These are phyloP conservation scores for Hansenula sp. DNA, from an alignment of 1,139 yeast species.

Conservation along the genomic window DNA sequence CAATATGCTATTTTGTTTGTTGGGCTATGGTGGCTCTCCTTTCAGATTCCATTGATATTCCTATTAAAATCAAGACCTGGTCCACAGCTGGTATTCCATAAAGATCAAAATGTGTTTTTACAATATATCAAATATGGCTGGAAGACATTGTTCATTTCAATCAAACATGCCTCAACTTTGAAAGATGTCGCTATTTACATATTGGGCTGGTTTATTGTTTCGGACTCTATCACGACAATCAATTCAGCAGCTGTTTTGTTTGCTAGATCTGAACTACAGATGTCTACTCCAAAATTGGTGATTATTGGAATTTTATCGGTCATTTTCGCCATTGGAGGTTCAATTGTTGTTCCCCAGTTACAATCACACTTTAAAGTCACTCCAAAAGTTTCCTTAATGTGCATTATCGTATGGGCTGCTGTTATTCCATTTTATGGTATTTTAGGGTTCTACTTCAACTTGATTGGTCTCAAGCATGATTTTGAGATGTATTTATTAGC, in stretches of 20 bases:
- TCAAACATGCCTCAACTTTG: slow-evolving; percentile 50
- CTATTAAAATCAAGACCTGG: slow-evolving; percentile 43
- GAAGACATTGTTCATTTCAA: slow-evolving; percentile 47
- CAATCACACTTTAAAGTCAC: slow-evolving; percentile 36
- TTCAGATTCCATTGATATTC: slow-evolving; percentile 53
- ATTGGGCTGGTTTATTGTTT: slow-evolving; percentile 65
- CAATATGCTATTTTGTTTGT: slow-evolving; percentile 54
- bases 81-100: slow-evolving; percentile 23
- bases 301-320: slow-evolving; percentile 59
- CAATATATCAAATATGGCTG: slow-evolving; percentile 52
- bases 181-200: slow-evolving; percentile 58
- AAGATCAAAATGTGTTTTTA: slow-evolving; percentile 13
- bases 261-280: slow-evolving; percentile 60
- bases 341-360: slow-evolving; percentile 47
- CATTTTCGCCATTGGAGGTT: slow-evolving; percentile 59
- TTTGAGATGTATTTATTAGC: slow-evolving; percentile 64
- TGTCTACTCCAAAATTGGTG: slow-evolving; percentile 61
- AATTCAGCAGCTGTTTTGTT: slow-evolving; percentile 71
- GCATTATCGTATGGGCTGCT: slow-evolving; percentile 55
- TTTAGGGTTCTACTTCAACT: slow-evolving; percentile 48
- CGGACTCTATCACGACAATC: slow-evolving; percentile 69
- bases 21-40: slow-evolving; percentile 69
- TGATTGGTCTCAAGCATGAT: slow-evolving; percentile 53
- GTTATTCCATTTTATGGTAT: slow-evolving; percentile 66
- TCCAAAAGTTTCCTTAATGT: slow-evolving; percentile 44